Conservation (phyloP, 73 alveolate species). For the Paramecium pentaurelia region DNA sequence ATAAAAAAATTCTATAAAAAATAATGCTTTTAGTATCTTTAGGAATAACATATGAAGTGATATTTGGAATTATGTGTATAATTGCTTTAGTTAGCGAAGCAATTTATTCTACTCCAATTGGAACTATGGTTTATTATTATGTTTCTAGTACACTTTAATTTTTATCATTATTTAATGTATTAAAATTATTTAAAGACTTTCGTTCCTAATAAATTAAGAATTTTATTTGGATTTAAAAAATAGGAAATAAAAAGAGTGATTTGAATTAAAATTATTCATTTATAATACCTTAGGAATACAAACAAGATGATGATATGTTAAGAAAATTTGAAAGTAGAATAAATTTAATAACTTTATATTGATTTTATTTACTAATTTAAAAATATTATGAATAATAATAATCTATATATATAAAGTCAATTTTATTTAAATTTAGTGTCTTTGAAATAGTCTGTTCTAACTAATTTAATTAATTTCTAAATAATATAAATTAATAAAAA, state of each 20-base stretch:
- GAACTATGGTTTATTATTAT: background rate
- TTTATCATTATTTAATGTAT: background rate
- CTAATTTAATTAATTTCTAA: background rate
- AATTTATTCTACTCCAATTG: background rate
- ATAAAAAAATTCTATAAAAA: background rate
- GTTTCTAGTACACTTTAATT: background rate
- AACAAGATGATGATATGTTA: background rate
- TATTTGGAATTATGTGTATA: background rate
- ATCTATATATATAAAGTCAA: background rate
- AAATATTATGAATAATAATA: background rate
- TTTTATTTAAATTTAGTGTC: background rate
- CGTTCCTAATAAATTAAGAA: background rate
- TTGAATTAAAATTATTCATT: background rate
- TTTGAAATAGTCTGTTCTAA: background rate
- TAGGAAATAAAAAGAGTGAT: background rate
- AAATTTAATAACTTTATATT: background rate
- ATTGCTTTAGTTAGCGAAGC: background rate
- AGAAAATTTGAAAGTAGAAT: slow-evolving; percentile 4
- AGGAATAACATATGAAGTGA: background rate
- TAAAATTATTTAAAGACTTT: background rate
- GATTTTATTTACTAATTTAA: background rate
- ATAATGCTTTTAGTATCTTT: background rate
- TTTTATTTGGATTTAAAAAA: slow-evolving; percentile 9
- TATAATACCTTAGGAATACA: background rate
- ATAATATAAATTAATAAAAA: background rate